Evolutionary conservation across 768 basidiomycete species (phyloP).

Genomic region (Clathrus columnatus): DNA sequence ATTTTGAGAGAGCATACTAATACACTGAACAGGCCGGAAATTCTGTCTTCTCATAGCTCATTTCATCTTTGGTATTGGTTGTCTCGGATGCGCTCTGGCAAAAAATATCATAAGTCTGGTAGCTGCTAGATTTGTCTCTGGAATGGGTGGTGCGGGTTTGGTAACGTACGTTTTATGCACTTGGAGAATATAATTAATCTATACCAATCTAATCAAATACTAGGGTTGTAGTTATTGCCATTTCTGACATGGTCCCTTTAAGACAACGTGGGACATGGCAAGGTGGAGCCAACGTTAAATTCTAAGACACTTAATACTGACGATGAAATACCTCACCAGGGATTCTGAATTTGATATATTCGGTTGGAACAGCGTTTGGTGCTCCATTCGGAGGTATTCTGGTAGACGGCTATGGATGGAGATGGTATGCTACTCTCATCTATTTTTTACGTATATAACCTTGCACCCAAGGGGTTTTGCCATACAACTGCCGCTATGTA

Average conservation of each 20-base stretch:
- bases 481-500: constrained; percentile 47
- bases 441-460: background rate
- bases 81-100: constrained; percentile 44
- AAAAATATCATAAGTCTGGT: constrained; percentile 47
- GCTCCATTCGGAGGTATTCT: constrained; percentile 58
- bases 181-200: background rate
- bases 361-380: constrained; percentile 47
- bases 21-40: constrained; percentile 32
- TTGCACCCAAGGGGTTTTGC: constrained; percentile 42
- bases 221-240: constrained; percentile 54
- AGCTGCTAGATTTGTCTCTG: constrained; percentile 43
- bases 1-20: background rate
- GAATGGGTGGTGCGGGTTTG: constrained; percentile 57
- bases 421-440: constrained; percentile 34
- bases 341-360: constrained; percentile 51
- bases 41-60: constrained; percentile 49
- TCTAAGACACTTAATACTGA: background rate
- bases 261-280: constrained; percentile 63
- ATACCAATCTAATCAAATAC: background rate
- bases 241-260: constrained; percentile 58
- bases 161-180: constrained; percentile 36
- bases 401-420: constrained; percentile 57
- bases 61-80: constrained; percentile 43
- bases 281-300: constrained; percentile 39
- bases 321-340: constrained; percentile 23